Conservation (phyloP, 768 basidiomycete genomes). For the Suillus decipiens region DNA sequence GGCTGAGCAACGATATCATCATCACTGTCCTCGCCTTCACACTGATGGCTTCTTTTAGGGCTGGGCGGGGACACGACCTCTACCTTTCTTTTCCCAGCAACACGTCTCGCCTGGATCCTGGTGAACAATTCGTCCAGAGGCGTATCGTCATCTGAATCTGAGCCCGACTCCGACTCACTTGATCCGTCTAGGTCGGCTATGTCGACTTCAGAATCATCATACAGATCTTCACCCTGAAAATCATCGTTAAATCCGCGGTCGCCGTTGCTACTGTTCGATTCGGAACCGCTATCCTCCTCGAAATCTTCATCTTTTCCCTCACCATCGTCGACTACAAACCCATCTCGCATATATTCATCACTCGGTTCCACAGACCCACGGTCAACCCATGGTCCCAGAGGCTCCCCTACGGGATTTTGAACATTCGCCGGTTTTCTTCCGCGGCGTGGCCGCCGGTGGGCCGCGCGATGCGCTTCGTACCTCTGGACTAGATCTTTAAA, state of each 20-base stretch:
- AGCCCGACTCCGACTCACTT: background rate
- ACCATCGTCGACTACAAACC: constrained; percentile 5
- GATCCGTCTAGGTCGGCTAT: background rate
- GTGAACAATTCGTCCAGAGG: background rate
- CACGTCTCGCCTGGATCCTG: background rate
- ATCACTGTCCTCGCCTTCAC: background rate
- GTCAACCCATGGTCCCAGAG: constrained; percentile 3
- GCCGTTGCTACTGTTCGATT: background rate
- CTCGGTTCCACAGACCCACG: background rate
- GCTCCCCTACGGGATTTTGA: constrained; percentile 7
- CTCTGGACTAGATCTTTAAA: constrained; percentile 1
- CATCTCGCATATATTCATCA: constrained; percentile 3
- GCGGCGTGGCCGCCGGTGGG: background rate
- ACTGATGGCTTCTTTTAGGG: background rate
- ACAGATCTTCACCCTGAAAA: background rate
- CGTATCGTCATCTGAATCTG: constrained; percentile 3
- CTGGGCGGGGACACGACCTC: background rate
- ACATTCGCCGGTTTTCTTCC: background rate
- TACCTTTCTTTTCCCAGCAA: background rate
- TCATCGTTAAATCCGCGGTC: background rate
- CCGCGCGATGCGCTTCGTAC: background rate
- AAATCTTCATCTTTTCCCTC: background rate
- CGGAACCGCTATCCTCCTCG: background rate
- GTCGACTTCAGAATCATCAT: background rate
- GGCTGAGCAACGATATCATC: background rate